These are phyloP conservation scores for Aspergillus oerlinghausenensis DNA, from an alignment of 2,329 filamentous ascomycete genomes.

Conservation along the genomic window DNA sequence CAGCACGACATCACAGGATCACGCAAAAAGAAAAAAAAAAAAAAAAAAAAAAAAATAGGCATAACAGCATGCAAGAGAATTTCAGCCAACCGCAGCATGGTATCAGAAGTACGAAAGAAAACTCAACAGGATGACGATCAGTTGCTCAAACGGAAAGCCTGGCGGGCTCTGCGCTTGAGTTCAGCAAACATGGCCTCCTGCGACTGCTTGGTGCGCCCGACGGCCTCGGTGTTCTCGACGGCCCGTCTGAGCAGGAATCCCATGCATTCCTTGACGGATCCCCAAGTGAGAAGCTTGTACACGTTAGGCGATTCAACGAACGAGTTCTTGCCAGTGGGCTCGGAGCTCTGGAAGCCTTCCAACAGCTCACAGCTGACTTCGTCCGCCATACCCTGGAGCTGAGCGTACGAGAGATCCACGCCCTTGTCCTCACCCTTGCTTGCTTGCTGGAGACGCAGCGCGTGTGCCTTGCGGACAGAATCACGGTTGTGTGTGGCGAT, in stretches of 20 bases:
- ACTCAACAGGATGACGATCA: constrained; percentile 6
- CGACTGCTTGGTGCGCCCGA: constrained; percentile 47
- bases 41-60: background rate
- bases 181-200: constrained; percentile 35
- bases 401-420: constrained; percentile 60
- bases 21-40: too few species aligned
- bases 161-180: constrained; percentile 29
- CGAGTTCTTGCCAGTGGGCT: constrained; percentile 18
- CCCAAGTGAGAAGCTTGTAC: constrained; percentile 59
- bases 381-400: constrained; percentile 94
- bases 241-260: constrained; percentile 60
- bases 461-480: constrained; percentile 50
- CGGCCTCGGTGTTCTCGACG: constrained; percentile 67
- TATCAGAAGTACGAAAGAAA: constrained; percentile 1
- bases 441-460: constrained; percentile 43
- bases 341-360: constrained; percentile 34
- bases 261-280: constrained; percentile 56
- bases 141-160: constrained; percentile 18
- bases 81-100: background rate
- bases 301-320: constrained; percentile 42
- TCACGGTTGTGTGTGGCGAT: constrained; percentile 57
- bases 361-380: constrained; percentile 67
- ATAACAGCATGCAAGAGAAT: constrained; percentile 2
- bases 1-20: constrained; percentile 5
- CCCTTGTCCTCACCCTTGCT: constrained; percentile 38